Conservation (phyloP, 1,284 basidiomycete genomes). For the Malassezia restricta region DNA sequence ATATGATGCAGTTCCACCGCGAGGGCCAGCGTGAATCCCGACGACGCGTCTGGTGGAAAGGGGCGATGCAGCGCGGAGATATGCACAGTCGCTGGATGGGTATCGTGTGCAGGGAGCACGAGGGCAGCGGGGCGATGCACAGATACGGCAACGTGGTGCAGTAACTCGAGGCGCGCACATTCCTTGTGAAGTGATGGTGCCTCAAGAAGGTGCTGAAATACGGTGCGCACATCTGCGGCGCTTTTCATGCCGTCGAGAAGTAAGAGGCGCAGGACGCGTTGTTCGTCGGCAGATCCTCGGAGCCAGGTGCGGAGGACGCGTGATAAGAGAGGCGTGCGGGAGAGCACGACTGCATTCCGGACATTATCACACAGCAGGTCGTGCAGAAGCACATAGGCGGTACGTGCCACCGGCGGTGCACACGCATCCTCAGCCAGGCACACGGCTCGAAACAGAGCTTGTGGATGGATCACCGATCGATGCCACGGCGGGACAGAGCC, state of each 20-base stretch:
- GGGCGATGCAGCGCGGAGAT: conserved; percentile 24
- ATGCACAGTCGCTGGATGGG: conserved; percentile 6
- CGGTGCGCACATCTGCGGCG: conserved; percentile 18
- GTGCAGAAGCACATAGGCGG: not conserved
- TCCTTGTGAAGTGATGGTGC: not conserved
- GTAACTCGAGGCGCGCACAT: conserved; percentile 18
- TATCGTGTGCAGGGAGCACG: conserved; percentile 19
- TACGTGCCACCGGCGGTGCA: not conserved
- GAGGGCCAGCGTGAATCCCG: conserved; percentile 26
- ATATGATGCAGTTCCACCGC: not conserved
- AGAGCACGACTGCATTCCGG: conserved; percentile 9
- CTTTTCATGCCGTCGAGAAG: conserved; percentile 17
- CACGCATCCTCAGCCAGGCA: not conserved
- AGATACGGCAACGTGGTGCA: conserved; percentile 19
- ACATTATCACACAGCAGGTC: not conserved
- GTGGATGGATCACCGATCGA: conserved; percentile 4
- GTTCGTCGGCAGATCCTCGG: not conserved
- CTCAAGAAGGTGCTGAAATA: conserved; percentile 15
- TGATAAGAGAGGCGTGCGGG: not conserved
- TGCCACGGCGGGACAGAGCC: not conserved
- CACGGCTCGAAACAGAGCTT: not conserved
- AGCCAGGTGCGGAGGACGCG: conserved; percentile 7
- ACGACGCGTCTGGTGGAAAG: conserved; percentile 24
- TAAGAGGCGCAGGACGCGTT: conserved; percentile 1
- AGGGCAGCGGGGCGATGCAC: conserved; percentile 23